Evolutionary conservation across 164 flowering plant genomes (phyloP), one percentile per base, ranked within the genome.

Genomic region (Tetracentron sinense): DNA sequence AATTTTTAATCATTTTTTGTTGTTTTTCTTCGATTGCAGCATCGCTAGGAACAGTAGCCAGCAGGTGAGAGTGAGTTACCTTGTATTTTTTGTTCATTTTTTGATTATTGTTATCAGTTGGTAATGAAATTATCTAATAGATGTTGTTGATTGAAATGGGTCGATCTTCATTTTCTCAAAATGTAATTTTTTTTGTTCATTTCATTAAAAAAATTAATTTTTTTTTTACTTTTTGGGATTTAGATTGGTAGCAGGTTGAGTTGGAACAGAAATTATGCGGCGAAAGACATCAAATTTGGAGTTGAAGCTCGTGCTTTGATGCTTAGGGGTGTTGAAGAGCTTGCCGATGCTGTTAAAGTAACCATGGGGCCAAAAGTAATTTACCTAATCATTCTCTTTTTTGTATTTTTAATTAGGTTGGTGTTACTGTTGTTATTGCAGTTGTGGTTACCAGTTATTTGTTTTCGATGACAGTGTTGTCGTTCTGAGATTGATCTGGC

Each of bases 341-440:
- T 94, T 21, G 96, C 97, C 5, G 97, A 91, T 74, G 97, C 99
- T 20, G 97, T 94, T 27, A 88, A 62, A 80, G 93, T 94, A 22
- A 94, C 99, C 20, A 94, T 94, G 99, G 99, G 99, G 3, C 99
- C 99, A 0, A 91, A 92, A 93, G 98, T 92, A 64, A 0, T 54
- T 0, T 1, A 4, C 35, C 19, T 44, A 16, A 22, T 14, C 21
- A 21, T 44, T 12, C 33, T 30, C 1, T 44, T 7, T 4, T 0
- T 60, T 4, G 21, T 31, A 4, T 54, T 54, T 28, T 27, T 16
- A 16, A 22, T 53, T 53, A 14, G 15, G 23, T 3, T 10, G 2
- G 14, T 25, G 6, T 5, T 53, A 14, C 7, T 26, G 5, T 11
- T 62, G 1, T 19, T 33, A 14, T 53, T 42, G 27, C 21, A 54